Conservation (phyloP, 257 asterid species). For the Penstemon newberryi region DNA sequence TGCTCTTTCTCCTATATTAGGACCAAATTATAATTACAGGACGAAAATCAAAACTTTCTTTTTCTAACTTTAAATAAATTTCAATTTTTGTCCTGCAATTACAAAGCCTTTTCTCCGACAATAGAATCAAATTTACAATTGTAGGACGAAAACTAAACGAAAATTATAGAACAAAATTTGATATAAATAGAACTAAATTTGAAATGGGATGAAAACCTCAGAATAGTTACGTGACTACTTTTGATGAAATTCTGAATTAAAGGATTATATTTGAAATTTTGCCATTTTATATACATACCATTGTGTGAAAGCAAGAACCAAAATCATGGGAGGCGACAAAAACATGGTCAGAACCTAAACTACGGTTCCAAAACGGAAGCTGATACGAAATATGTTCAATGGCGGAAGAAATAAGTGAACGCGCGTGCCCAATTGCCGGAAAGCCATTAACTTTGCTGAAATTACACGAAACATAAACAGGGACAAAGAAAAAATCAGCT, state of each 20-base stretch:
- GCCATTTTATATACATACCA: slow-evolving; percentile 40
- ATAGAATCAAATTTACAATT: no score
- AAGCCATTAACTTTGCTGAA: slow-evolving; percentile 88
- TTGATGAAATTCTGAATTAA: not conserved
- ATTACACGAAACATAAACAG: slow-evolving; percentile 87
- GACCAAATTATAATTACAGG: no score
- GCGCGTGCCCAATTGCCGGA: slow-evolving; percentile 92
- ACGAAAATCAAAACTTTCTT: no score
- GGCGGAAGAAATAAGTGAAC: slow-evolving; percentile 58
- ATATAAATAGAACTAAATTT: no score
- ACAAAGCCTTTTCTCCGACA: no score
- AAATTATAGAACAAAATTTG: no score
- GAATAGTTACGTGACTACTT: no score
- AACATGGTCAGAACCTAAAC: slow-evolving; percentile 80
- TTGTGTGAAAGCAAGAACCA: slow-evolving; percentile 92
- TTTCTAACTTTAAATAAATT: not conserved
- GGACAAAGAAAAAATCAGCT: slow-evolving; percentile 90
- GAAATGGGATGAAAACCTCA: no score
- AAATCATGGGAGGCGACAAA: slow-evolving; percentile 95
- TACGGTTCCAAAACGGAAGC: slow-evolving; percentile 84
- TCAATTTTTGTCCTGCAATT: not conserved
- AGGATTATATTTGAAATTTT: not conserved
- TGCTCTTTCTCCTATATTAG: no score
- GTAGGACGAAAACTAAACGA: no score
- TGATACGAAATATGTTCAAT: slow-evolving; percentile 46